phyloP scores from a whole-genome alignment of 1,284 basidiomycete genomes.

The Phellinidium pouzarii region DNA sequence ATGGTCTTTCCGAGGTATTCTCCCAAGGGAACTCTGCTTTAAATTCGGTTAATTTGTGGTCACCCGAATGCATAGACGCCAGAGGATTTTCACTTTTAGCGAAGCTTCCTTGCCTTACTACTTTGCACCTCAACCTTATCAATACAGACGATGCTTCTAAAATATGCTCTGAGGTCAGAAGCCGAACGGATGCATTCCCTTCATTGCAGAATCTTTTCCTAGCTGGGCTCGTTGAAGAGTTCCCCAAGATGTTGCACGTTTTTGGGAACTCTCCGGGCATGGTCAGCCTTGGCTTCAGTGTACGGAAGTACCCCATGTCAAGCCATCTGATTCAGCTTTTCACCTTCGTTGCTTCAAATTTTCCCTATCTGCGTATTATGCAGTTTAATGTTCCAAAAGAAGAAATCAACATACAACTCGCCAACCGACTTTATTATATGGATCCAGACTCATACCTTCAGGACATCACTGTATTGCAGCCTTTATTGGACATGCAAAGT shows the following conservation, averaged over 20 bases:
- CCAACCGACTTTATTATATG: neutral
- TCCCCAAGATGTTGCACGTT: conserved; percentile 11
- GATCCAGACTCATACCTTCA: conserved; percentile 14
- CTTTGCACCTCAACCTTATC: conserved; percentile 15
- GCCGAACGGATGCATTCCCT: conserved; percentile 9
- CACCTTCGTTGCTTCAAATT: conserved; percentile 7
- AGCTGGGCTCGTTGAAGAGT: conserved; percentile 7
- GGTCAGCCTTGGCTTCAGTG: conserved; percentile 18
- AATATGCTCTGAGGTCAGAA: neutral
- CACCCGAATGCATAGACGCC: conserved; percentile 13
- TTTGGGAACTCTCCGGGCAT: conserved; percentile 7
- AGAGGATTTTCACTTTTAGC: conserved; percentile 10
- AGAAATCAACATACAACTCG: conserved; percentile 6
- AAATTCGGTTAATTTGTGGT: conserved; percentile 16
- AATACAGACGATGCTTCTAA: neutral
- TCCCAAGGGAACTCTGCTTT: conserved; percentile 1
- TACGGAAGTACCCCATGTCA: conserved; percentile 11
- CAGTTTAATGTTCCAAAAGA: conserved; percentile 17
- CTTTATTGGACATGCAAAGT: conserved; percentile 6
- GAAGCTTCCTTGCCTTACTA: conserved; percentile 13
- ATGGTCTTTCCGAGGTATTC: conserved; percentile 16
- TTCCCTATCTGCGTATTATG: conserved; percentile 7
- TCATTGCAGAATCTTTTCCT: conserved; percentile 16
- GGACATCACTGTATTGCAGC: conserved; percentile 8
- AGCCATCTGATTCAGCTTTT: conserved; percentile 11